phyloP scores from a whole-genome alignment of 108 stramenopile species.

The Cyclotella kingstonii region DNA sequence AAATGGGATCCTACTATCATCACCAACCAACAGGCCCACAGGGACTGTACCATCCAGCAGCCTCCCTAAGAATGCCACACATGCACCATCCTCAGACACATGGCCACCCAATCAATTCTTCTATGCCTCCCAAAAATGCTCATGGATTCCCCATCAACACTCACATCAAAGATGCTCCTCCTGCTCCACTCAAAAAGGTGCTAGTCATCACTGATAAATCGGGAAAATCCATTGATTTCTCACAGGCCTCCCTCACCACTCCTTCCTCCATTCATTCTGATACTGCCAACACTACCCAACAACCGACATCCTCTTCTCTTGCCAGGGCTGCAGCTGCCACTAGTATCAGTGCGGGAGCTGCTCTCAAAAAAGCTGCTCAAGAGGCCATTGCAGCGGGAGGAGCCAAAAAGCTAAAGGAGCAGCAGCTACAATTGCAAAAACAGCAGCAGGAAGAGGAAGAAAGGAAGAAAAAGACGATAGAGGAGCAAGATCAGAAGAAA shows the following conservation, averaged over 20 bases:
- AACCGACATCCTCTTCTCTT: no score
- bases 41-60: no score
- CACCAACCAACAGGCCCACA: no score
- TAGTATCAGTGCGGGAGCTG: slow-evolving; percentile 56
- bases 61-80: no score
- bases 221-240: slow-evolving; percentile 65
- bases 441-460: slow-evolving; percentile 9
- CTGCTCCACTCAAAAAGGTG: slow-evolving; percentile 2
- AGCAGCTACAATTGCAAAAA: slow-evolving; percentile 17
- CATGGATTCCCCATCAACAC: no score
- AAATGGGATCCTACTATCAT: no score
- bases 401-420: slow-evolving; percentile 41
- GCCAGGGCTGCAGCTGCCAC: slow-evolving; percentile 17
- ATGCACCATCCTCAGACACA: no score
- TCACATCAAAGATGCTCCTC: no score
- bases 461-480: slow-evolving; percentile 21
- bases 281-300: no score
- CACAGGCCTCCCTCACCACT: slow-evolving; percentile 18
- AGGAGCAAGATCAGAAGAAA: slow-evolving; percentile 15
- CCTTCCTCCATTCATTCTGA: slow-evolving; percentile 21
- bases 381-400: slow-evolving; percentile 54
- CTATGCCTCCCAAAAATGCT: no score
- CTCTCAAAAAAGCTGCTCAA: slow-evolving; percentile 60
- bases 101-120: no score
- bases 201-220: slow-evolving; percentile 51